Evolutionary conservation across 2,329 filamentous ascomycete genomes (phyloP), one percentile per base, ranked within the genome.

Genomic region (Ophiostoma fasciatum): DNA sequence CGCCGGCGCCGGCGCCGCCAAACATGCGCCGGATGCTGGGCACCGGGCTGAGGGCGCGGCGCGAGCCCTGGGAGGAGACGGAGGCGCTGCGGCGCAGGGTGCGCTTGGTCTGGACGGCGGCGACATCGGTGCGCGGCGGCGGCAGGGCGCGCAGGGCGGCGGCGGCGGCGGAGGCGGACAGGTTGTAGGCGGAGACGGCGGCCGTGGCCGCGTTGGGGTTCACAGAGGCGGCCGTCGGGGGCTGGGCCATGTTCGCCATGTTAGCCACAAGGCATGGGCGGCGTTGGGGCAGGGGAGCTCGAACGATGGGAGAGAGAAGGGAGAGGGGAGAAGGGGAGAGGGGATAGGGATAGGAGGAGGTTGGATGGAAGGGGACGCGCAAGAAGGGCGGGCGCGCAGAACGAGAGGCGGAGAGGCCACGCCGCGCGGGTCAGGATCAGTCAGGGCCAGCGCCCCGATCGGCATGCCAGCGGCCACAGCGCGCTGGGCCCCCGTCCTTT

Each of bases 91-190:
- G 74, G 48, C 83, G 74, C 41, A 74, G 56, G 51, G 80, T 87
- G 51, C 87, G 80, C 62, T 88, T 94, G 6, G 88, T 93, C 56
- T 93, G 80, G 30, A 92, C 74, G 51, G 84, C 74, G 53, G 74
- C 78, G 38, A 94, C 78, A 47, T 77, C 76, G 35, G 78, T 88
- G 17, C 84, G 85, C 3, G 81, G 77, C 35, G 76, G 76, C 9
- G 83, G 78, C 46, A 81, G 74, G 31, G 79, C 81, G 51, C 79
- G 77, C 40, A 96, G 68, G 31, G 87, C 87, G 20, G 85, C 77
- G 13, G 84, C 85, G 7, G 88, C 87, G 11, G 88, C 88, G 7
- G 87, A 82, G 25, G 81, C 78, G 28, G 87, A 92, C 29, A 94
- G 75, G 51, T 79, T 68, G 57, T 88, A 92, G 40, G 85, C 87